Evolutionary conservation across 352 stramenopile genomes (phyloP), one percentile per base, ranked within the genome.

Genomic region (Elongisporangium anandrum): DNA sequence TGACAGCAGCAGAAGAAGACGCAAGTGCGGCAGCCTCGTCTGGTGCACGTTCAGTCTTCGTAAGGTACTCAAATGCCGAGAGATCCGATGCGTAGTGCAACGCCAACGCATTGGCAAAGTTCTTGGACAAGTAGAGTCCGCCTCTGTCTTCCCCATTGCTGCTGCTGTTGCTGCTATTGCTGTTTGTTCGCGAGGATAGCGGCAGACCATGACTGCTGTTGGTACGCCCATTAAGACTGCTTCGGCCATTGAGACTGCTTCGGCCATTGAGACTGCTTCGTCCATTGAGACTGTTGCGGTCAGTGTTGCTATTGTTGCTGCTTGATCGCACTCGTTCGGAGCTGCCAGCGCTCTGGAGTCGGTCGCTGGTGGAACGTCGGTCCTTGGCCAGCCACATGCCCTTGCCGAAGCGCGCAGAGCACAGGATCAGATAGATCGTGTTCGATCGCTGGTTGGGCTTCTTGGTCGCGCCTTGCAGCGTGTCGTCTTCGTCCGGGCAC

Each of bases 311-410:
- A 16, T 48, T 3, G 24, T 15, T 58, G 15, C 19, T 63, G 12
- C 59, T 66, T 4, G 60, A 34, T 17, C 34, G 34, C 34, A 45
- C 10, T 45, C 34, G 34, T 12, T 45, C 34, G 34, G 34, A 45
- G 13, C 34, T 45, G 2, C 49, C 49, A 26, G 39, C 57, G 13
- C 24, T 54, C 8, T 63, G 55, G 4, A 41, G 39, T 24, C 47
- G 29, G 23, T 21, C 58, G 34, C 47, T 75, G 39, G 45, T 52
- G 39, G 38, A 69, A 38, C 63, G 63, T 16, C 58, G 64, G 29
- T 77, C 80, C 21, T 85, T 79, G 15, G 77, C 79, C 24, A 90
- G 68, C 77, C 79, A 94, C 82, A 91, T 91, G 62, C 82, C 82
- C 57, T 92, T 92, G 16, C 85, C 85, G 22, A 94, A 94, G 8